Conservation (phyloP, 768 basidiomycete genomes). For the Tylopilus plumbeoviolaceoides region DNA sequence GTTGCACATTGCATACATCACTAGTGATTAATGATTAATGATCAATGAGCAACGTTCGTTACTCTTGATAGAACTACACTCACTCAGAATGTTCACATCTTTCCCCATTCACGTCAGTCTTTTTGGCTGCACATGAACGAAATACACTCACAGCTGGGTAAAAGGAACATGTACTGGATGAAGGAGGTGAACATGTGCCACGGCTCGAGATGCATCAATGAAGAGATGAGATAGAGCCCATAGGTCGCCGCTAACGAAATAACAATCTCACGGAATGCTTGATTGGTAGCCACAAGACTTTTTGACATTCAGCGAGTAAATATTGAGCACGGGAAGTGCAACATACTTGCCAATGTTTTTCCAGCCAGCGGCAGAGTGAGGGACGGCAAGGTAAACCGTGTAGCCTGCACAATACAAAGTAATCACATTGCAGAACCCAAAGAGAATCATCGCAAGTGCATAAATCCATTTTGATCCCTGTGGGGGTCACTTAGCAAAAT, state of each 20-base stretch:
- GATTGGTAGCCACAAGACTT: conserved; percentile 59
- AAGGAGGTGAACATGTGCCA: conserved; percentile 98
- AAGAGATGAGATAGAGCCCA: conserved; percentile 81
- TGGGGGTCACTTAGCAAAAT: conserved; percentile 2
- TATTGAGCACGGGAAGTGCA: background rate
- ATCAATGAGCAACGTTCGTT: background rate
- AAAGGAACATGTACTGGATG: conserved; percentile 86
- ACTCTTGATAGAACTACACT: conserved; percentile 13
- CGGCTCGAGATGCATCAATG: conserved; percentile 87
- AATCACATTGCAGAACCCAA: conserved; percentile 74
- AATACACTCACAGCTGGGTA: conserved; percentile 59
- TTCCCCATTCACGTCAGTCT: conserved; percentile 9
- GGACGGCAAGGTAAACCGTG: conserved; percentile 83
- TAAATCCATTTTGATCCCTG: conserved; percentile 88
- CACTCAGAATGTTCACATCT: conserved; percentile 80
- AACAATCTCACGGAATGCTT: conserved; percentile 78
- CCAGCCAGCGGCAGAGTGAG: conserved; percentile 74
- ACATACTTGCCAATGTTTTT: conserved; percentile 64
- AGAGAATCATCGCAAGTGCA: conserved; percentile 66
- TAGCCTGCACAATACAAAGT: conserved; percentile 89
- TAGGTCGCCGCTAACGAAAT: conserved; percentile 76
- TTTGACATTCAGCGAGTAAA: conserved; percentile 25
- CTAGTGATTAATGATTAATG: conserved; percentile 25
- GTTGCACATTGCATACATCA: conserved; percentile 96
- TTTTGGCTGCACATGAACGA: background rate